phyloP scores from a whole-genome alignment of 371 early-diverging fungal species.

The Rhizopus delemar region DNA sequence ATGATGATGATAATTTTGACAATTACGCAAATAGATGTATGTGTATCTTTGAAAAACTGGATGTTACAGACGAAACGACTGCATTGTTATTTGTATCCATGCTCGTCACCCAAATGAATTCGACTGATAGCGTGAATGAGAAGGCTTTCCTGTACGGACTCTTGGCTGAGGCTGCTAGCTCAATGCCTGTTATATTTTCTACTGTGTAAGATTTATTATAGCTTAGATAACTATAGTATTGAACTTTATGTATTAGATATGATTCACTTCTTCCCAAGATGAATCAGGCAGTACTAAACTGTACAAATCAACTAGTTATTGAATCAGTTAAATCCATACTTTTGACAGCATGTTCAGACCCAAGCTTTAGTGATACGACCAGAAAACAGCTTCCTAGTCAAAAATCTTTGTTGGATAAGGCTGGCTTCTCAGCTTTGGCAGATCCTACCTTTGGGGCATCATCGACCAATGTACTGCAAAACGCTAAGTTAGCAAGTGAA shows the following conservation, averaged over 20 bases:
- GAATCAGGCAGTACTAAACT: constrained; percentile 71
- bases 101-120: constrained; percentile 80
- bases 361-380: constrained; percentile 48
- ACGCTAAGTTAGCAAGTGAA: constrained; percentile 63
- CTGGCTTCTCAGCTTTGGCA: constrained; percentile 52
- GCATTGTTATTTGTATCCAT: constrained; percentile 76
- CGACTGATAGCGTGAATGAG: constrained; percentile 84
- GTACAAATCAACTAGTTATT: constrained; percentile 69
- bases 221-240: not conserved
- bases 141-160: constrained; percentile 80
- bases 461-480: constrained; percentile 47
- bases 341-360: constrained; percentile 72
- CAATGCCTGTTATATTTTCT: constrained; percentile 75
- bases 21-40: constrained; percentile 15
- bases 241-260: constrained; percentile 41
- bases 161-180: constrained; percentile 77
- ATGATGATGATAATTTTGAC: constrained; percentile 55
- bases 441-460: constrained; percentile 51
- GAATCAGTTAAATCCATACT: constrained; percentile 78
- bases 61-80: constrained; percentile 68
- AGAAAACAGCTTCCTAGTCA: constrained; percentile 49
- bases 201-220: constrained; percentile 58
- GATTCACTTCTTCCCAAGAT: constrained; percentile 75
- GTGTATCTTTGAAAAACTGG: constrained; percentile 62
- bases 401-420: constrained; percentile 54